Evolutionary conservation across 768 basidiomycete genomes (phyloP).

Genomic region (Inosperma sp.): DNA sequence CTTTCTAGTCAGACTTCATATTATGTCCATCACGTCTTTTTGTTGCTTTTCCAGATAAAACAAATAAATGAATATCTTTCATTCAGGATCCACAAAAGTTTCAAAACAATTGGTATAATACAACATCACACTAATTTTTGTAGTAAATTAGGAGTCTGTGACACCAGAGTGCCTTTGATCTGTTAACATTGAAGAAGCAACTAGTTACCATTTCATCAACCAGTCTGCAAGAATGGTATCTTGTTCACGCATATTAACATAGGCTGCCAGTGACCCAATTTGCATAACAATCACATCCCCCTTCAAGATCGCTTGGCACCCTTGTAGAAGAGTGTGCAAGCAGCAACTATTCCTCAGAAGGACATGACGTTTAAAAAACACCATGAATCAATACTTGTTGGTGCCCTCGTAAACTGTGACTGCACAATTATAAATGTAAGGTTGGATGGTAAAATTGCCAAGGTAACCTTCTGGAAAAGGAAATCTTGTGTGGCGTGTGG

Average conservation of each 20-base stretch:
- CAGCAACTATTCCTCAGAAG: neutral
- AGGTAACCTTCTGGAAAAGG: constrained; percentile 4
- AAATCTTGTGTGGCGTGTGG: neutral
- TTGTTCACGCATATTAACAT: constrained; percentile 4
- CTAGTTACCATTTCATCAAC: constrained; percentile 8
- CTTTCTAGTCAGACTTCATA: no score
- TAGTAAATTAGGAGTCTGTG: neutral
- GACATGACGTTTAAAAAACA: constrained; percentile 8
- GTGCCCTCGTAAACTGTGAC: constrained; percentile 7
- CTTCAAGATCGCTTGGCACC: neutral
- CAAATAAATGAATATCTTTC: no score
- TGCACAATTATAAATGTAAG: constrained; percentile 9
- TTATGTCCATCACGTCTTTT: no score
- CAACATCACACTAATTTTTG: no score
- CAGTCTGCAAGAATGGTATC: constrained; percentile 5
- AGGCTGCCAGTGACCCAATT: neutral
- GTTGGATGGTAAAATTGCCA: constrained; percentile 7
- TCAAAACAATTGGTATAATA: no score
- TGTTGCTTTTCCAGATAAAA: no score
- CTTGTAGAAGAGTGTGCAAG: neutral
- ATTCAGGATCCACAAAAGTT: no score
- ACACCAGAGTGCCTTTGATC: neutral
- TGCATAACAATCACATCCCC: constrained; percentile 6
- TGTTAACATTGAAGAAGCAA: neutral
- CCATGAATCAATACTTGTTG: constrained; percentile 1